Conservation (phyloP, 108 stramenopile species). For the Halocafeteria seosinensis region DNA sequence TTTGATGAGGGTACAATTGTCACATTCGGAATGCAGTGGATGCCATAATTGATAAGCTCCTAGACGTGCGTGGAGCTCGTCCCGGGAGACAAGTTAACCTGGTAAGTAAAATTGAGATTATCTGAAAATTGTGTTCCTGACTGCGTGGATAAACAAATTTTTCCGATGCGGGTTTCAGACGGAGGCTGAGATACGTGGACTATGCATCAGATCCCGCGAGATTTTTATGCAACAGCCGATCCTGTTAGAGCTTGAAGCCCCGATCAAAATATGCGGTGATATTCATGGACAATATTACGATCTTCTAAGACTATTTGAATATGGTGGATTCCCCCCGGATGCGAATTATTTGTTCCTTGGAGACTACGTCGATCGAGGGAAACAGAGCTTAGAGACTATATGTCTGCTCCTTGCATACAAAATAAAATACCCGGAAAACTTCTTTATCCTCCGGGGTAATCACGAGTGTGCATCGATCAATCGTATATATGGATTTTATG, state of each 20-base stretch:
- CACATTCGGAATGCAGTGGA: constrained; percentile 23
- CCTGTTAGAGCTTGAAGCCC: constrained; percentile 76
- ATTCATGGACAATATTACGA: constrained; percentile 85
- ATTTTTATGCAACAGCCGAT: constrained; percentile 86
- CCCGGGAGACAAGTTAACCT: constrained; percentile 44
- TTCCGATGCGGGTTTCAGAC: constrained; percentile 11
- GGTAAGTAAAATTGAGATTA: not conserved
- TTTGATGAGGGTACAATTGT: too few relatives aligned
- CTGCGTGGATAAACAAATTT: not conserved
- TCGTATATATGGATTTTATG: constrained; percentile 97
- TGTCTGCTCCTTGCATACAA: constrained; percentile 92
- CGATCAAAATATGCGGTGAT: constrained; percentile 91
- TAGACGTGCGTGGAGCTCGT: constrained; percentile 23
- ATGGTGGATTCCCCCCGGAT: constrained; percentile 83
- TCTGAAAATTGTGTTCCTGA: not conserved
- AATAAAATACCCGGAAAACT: constrained; percentile 97
- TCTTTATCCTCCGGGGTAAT: constrained; percentile 96
- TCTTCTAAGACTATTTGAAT: constrained; percentile 84
- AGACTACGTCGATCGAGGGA: constrained; percentile 35
- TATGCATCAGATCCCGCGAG: constrained; percentile 71
- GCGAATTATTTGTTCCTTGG: constrained; percentile 44
- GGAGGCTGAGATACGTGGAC: constrained; percentile 73
- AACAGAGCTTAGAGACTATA: constrained; percentile 62
- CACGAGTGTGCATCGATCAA: constrained; percentile 98
- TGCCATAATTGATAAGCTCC: constrained; percentile 22